Percentiles rank a stretch among this genome's conserved stretches.
phyloP scores from a whole-genome alignment of 1,284 basidiomycete species.

The Vanrija sp. region DNA sequence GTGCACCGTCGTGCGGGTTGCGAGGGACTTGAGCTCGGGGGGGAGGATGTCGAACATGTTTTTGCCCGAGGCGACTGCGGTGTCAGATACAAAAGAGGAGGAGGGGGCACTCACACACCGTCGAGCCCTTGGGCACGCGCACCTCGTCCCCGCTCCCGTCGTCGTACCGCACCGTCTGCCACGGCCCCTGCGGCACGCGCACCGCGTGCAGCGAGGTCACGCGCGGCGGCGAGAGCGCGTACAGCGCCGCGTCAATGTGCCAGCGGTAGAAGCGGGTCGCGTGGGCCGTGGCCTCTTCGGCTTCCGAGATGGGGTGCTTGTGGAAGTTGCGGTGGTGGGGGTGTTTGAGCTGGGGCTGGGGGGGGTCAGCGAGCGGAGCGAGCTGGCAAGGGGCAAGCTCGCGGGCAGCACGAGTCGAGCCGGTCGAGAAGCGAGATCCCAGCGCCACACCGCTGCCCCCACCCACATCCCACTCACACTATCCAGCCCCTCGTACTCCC shows the following conservation, averaged over 20 bases:
- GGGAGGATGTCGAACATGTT: constrained; percentile 82
- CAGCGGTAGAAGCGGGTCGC: constrained; percentile 82
- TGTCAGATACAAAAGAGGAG: background rate
- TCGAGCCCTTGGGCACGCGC: constrained; percentile 76
- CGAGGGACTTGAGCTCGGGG: constrained; percentile 69
- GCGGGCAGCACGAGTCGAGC: too few species aligned
- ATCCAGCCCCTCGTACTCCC: constrained; percentile 70
- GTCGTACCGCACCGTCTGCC: constrained; percentile 74
- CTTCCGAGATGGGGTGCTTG: constrained; percentile 69
- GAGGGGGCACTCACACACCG: constrained; percentile 61
- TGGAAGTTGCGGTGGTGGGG: constrained; percentile 87
- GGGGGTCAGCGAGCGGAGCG: background rate
- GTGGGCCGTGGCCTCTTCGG: constrained; percentile 66
- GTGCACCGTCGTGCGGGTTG: constrained; percentile 66
- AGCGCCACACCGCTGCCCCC: background rate
- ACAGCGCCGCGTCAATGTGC: constrained; percentile 92
- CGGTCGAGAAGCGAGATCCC: background rate
- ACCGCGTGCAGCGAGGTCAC: constrained; percentile 86
- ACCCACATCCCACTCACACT: constrained; percentile 50
- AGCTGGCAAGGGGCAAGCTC: background rate
- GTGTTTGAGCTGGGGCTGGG: constrained; percentile 57
- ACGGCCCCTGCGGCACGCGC: constrained; percentile 63
- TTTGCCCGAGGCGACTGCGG: constrained; percentile 58
- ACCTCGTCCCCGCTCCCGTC: constrained; percentile 83
- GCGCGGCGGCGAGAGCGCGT: constrained; percentile 77